Percentiles rank a stretch among this genome's conserved stretches.
phyloP scores from a whole-genome alignment of 2,329 filamentous ascomycete species.

The Hypoxylon sp. region DNA sequence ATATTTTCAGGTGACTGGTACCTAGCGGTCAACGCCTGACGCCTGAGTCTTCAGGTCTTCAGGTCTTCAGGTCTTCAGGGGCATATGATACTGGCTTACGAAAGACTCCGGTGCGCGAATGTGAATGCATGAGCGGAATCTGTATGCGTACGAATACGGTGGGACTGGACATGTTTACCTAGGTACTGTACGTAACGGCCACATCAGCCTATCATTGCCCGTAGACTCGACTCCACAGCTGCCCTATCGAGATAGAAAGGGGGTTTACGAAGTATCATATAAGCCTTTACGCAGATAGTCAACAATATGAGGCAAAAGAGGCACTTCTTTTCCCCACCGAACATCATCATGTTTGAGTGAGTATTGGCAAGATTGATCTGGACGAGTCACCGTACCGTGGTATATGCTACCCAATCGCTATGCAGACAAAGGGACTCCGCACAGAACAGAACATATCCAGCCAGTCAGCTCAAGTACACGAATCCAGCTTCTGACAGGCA shows the following conservation, averaged over 20 bases:
- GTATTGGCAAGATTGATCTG: conserved; percentile 5
- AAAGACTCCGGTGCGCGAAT: conserved; percentile 6
- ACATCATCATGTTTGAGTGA: neutral
- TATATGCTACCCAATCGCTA: conserved; percentile 2
- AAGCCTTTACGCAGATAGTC: neutral
- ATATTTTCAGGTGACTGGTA: neutral
- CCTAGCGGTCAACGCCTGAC: neutral
- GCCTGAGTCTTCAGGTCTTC: neutral
- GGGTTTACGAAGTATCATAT: conserved; percentile 14
- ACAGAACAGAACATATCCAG: neutral
- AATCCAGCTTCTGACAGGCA: conserved; percentile 20
- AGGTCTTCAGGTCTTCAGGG: conserved; percentile 4
- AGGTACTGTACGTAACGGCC: neutral
- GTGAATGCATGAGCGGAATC: conserved; percentile 3
- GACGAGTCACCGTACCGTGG: neutral
- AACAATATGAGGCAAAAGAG: conserved; percentile 8
- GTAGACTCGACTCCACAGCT: conserved; percentile 6
- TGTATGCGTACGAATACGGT: conserved; percentile 20
- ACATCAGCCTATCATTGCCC: neutral
- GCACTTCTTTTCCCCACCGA: conserved; percentile 27
- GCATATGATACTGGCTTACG: conserved; percentile 19
- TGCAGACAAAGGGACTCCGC: conserved; percentile 1
- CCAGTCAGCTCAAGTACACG: neutral
- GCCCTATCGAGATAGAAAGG: conserved; percentile 21
- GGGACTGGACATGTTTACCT: conserved; percentile 1